These are phyloP conservation scores for Senna tora DNA, from an alignment of 306 rosid genomes.

Conservation along the genomic window DNA sequence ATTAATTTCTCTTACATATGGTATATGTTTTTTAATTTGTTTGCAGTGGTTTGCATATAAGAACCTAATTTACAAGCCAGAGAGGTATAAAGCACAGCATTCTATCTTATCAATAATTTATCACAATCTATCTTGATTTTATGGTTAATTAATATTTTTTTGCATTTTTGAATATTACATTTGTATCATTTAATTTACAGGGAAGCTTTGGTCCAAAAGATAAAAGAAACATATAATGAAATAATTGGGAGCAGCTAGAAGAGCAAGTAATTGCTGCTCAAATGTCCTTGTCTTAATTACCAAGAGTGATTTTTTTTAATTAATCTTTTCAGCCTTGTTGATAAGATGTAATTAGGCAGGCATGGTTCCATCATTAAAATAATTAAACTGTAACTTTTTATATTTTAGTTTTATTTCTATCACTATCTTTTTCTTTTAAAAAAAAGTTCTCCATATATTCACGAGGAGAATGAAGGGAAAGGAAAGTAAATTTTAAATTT, in stretches of 20 bases:
- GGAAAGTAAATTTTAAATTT: too few species aligned
- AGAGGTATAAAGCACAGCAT: constrained; percentile 56
- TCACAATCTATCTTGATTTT: not conserved
- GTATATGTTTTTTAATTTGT: too few species aligned
- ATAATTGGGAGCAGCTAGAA: constrained; percentile 67
- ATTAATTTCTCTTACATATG: too few species aligned
- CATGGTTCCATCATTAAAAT: not conserved
- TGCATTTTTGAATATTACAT: not conserved
- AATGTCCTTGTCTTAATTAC: constrained; percentile 29
- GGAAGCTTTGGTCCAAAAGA: constrained; percentile 62
- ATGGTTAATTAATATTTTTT: too few species aligned
- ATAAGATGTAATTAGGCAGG: too few species aligned
- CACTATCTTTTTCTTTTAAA: too few species aligned
- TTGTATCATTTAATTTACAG: constrained; percentile 44
- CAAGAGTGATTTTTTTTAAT: too few species aligned
- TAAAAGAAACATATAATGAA: constrained; percentile 64
- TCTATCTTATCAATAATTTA: constrained; percentile 20
- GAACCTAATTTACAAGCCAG: constrained; percentile 76
- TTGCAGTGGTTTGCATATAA: constrained; percentile 68
- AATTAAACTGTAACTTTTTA: constrained; percentile 44
- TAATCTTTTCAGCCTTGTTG: too few species aligned
- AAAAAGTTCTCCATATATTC: too few species aligned
- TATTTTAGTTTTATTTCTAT: too few species aligned
- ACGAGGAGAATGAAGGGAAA: too few species aligned
- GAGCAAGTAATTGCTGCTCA: constrained; percentile 40